phyloP scores from a whole-genome alignment of 1,139 yeast genomes.

The Meyerozyma elateridarum region DNA sequence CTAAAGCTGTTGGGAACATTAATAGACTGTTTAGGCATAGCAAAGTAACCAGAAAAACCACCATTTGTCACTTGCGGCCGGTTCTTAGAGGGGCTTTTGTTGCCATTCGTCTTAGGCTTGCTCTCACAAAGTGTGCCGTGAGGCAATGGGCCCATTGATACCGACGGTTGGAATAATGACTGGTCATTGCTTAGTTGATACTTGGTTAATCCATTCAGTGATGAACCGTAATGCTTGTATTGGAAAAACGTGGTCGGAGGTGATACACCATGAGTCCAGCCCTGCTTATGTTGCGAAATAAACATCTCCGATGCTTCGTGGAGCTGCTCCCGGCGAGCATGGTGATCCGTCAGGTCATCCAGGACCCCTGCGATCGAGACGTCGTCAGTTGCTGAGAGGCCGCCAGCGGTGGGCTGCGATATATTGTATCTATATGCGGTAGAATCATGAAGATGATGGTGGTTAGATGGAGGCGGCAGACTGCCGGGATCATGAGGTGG shows the following conservation, averaged over 20 bases:
- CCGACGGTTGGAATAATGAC: neutral
- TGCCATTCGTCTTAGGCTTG: neutral
- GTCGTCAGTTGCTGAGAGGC: neutral
- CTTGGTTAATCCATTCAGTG: slow-evolving; percentile 1
- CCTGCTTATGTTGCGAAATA: neutral
- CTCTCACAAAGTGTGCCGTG: neutral
- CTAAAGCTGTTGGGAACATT: slow-evolving; percentile 1
- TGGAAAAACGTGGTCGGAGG: slow-evolving; percentile 2
- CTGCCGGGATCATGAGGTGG: neutral
- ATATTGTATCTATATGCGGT: neutral
- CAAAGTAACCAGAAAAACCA: slow-evolving; percentile 5
- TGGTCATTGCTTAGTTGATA: neutral
- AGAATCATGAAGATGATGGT: no score
- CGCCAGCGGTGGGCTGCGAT: neutral
- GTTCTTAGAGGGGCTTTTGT: neutral
- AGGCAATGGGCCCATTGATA: neutral
- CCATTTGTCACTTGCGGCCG: neutral
- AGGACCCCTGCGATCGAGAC: neutral
- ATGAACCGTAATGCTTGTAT: neutral
- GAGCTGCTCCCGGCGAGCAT: neutral
- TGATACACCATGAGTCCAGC: slow-evolving; percentile 3
- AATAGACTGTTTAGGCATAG: slow-evolving; percentile 5
- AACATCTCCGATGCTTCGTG: neutral
- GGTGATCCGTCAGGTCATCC: neutral
- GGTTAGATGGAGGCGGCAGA: no score